Evolutionary conservation across 768 basidiomycete genomes (phyloP).

Genomic region (Suillus subaureus): DNA sequence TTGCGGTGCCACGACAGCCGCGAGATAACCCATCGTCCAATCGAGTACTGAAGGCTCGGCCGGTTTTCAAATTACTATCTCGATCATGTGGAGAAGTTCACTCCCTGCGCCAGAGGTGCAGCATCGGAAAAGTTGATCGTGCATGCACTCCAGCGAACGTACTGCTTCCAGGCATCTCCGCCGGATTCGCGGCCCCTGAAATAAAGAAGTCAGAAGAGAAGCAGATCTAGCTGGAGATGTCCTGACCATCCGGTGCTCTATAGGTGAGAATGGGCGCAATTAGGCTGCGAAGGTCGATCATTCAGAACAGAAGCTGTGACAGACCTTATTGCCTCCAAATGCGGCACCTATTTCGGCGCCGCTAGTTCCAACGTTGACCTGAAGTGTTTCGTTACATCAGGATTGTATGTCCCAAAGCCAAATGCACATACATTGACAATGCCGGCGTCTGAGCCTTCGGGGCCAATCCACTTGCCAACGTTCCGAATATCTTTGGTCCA

Average conservation of each 20-base stretch:
- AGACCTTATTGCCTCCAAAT: slow-evolving; percentile 92
- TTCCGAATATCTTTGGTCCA: slow-evolving; percentile 88
- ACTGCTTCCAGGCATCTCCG: slow-evolving; percentile 99
- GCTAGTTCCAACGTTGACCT: slow-evolving; percentile 70
- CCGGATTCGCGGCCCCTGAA: slow-evolving; percentile 93
- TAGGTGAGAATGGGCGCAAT: slow-evolving; percentile 16
- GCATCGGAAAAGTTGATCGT: slow-evolving; percentile 93
- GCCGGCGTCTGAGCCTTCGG: slow-evolving; percentile 85
- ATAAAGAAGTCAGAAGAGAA: slow-evolving; percentile 22
- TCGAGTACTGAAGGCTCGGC: slow-evolving; percentile 1
- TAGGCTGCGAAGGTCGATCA: slow-evolving; percentile 18
- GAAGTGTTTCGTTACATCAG: slow-evolving; percentile 1
- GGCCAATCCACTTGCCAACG: slow-evolving; percentile 91
- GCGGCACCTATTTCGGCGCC: slow-evolving; percentile 83
- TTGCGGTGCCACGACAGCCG: slow-evolving; percentile 7
- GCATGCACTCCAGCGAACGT: slow-evolving; percentile 89
- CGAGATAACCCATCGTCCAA: slow-evolving; percentile 4
- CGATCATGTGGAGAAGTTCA: slow-evolving; percentile 65
- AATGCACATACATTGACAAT: slow-evolving; percentile 78
- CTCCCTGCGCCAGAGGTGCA: slow-evolving; percentile 91
- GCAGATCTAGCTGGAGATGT: slow-evolving; percentile 26
- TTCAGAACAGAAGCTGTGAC: slow-evolving; percentile 19
- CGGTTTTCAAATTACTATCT: slow-evolving; percentile 8
- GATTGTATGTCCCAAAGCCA: slow-evolving; percentile 6
- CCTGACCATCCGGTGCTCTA: slow-evolving; percentile 82